Percentiles rank a stretch among this genome's conserved stretches.
Conservation (phyloP, 1,284 basidiomycete species). For the Neonothopanus nambi region DNA sequence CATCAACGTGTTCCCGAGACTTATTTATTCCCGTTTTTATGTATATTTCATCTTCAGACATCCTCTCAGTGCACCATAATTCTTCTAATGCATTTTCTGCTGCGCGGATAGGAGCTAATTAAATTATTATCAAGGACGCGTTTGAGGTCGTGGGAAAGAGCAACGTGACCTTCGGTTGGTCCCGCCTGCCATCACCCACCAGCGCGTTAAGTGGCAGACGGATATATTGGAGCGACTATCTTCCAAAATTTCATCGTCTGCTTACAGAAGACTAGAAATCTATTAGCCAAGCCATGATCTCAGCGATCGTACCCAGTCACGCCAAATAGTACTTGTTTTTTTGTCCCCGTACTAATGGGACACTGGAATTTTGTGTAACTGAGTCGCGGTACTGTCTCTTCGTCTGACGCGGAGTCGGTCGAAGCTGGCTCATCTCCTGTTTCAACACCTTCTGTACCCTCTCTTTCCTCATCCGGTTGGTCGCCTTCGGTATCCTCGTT, state of each 20-base stretch:
- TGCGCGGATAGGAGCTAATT: too few relatives aligned
- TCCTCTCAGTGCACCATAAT: too few relatives aligned
- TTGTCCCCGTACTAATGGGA: slow-evolving; percentile 36
- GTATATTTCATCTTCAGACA: too few relatives aligned
- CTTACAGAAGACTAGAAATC: slow-evolving; percentile 8
- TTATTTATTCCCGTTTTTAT: too few relatives aligned
- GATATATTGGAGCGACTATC: slow-evolving; percentile 69
- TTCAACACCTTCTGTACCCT: slow-evolving; percentile 21
- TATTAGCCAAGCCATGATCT: not conserved
- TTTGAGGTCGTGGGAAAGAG: too few relatives aligned
- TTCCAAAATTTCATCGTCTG: too few relatives aligned
- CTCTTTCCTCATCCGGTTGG: slow-evolving; percentile 18
- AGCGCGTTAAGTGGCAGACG: too few relatives aligned
- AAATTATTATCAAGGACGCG: too few relatives aligned
- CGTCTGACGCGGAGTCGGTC: slow-evolving; percentile 1
- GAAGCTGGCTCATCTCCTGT: slow-evolving; percentile 21
- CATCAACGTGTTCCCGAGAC: slow-evolving; percentile 10
- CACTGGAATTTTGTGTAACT: slow-evolving; percentile 51
- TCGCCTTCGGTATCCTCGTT: slow-evolving; percentile 31
- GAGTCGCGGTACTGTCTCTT: slow-evolving; percentile 45
- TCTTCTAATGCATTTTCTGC: too few relatives aligned
- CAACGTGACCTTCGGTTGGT: too few relatives aligned
- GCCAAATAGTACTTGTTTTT: slow-evolving; percentile 57
- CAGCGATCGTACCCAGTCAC: slow-evolving; percentile 62
- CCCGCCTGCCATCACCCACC: too few relatives aligned